A percentile compares a stretch with the other conserved stretches of the same genome.
These are phyloP conservation scores for Suhomyces canberraensis DNA, from an alignment of 805 yeast species.

Conservation along the genomic window DNA sequence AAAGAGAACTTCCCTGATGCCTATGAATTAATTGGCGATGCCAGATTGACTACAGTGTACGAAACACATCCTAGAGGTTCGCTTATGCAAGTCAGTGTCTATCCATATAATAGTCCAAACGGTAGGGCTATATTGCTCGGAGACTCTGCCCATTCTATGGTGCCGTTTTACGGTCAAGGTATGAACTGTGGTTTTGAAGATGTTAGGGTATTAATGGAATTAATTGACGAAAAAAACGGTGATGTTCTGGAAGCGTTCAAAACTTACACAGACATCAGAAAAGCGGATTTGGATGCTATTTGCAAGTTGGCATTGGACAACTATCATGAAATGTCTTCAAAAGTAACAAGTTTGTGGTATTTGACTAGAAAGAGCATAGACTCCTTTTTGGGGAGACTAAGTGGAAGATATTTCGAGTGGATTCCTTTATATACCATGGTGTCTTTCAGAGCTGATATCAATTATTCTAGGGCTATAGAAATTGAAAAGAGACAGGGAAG, in stretches of 20 bases:
- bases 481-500: conserved; percentile 52
- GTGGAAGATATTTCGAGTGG: conserved; percentile 54
- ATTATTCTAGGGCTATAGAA: conserved; percentile 65
- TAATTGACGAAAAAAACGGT: conserved; percentile 38
- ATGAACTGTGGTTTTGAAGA: conserved; percentile 97
- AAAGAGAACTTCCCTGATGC: conserved; percentile 70
- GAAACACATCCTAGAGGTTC: conserved; percentile 68
- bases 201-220: conserved; percentile 60
- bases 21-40: conserved; percentile 58
- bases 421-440: conserved; percentile 90
- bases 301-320: conserved; percentile 75
- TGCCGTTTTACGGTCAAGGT: conserved; percentile 97
- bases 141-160: conserved; percentile 96
- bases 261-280: conserved; percentile 53
- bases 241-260: conserved; percentile 50
- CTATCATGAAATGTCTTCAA: conserved; percentile 82
- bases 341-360: conserved; percentile 62
- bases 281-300: conserved; percentile 70
- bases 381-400: conserved; percentile 56
- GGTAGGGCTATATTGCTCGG: conserved; percentile 72
- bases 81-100: conserved; percentile 67
- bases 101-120: conserved; percentile 61
- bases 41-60: conserved; percentile 48
- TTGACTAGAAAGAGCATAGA: conserved; percentile 68
- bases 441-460: conserved; percentile 78